A percentile compares a stretch with the other conserved stretches of the same genome.
Evolutionary conservation across 345 rosid genomes (phyloP).

Genomic region (Cardamine chenopodiifolia): DNA sequence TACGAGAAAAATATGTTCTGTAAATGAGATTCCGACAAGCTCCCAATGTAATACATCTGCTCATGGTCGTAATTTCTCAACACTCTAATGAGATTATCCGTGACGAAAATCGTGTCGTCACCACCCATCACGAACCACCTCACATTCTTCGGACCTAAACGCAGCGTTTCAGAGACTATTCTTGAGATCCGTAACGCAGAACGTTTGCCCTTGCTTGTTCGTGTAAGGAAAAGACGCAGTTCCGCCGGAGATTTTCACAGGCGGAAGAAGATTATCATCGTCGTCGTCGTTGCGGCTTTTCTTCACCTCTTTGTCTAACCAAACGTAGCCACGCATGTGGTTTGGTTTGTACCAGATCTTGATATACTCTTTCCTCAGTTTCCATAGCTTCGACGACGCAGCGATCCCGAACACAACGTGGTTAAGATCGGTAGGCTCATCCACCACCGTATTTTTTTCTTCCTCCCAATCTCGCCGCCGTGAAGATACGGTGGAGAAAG

Average conservation of each 20-base stretch:
- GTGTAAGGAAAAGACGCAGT: slow-evolving; percentile 72
- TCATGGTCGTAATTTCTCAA: slow-evolving; percentile 82
- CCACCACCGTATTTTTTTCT: neutral
- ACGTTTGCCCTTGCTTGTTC: slow-evolving; percentile 83
- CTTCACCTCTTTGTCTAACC: slow-evolving; percentile 69
- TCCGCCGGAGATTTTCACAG: slow-evolving; percentile 65
- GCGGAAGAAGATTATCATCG: slow-evolving; percentile 49
- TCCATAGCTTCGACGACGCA: slow-evolving; percentile 92
- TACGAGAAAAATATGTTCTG: slow-evolving; percentile 94
- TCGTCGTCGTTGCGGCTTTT: slow-evolving; percentile 6
- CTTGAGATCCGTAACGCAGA: slow-evolving; percentile 95
- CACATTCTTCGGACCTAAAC: slow-evolving; percentile 64
- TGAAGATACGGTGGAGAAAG: slow-evolving; percentile 11
- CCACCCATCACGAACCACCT: slow-evolving; percentile 99
- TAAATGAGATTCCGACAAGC: slow-evolving; percentile 90
- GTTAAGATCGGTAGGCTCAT: slow-evolving; percentile 50
- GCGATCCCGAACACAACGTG: slow-evolving; percentile 94
- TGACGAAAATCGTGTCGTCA: slow-evolving; percentile 87
- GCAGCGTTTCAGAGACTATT: slow-evolving; percentile 85
- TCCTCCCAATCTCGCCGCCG: slow-evolving; percentile 35
- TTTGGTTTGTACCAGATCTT: slow-evolving; percentile 82
- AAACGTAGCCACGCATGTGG: slow-evolving; percentile 85
- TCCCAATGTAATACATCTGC: slow-evolving; percentile 87
- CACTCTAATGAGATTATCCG: slow-evolving; percentile 80
- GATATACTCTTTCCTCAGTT: slow-evolving; percentile 81